A percentile compares a stretch with the other conserved stretches of the same genome.
phyloP scores from a whole-genome alignment of 495 filamentous ascomycete species.

The Penicillium riverlandense region DNA sequence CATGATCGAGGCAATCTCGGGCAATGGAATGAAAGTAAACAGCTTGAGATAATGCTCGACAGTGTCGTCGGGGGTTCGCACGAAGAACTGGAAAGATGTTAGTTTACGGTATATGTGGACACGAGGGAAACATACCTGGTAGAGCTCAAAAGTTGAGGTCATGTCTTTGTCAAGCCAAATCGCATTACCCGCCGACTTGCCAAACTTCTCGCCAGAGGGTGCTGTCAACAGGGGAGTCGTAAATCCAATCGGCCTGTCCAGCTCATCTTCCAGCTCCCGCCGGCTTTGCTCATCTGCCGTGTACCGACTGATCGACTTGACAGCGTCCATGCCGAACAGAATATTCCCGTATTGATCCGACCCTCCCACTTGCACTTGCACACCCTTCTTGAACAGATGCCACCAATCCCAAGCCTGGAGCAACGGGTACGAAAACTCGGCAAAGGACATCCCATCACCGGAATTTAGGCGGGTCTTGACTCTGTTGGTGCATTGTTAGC shows the following conservation, averaged over 20 bases:
- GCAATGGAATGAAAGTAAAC: conserved; percentile 79
- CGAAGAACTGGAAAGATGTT: conserved; percentile 58
- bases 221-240: conserved; percentile 88
- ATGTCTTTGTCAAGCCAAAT: conserved; percentile 82
- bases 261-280: conserved; percentile 21
- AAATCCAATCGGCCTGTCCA: conserved; percentile 64
- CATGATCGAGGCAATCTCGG: conserved; percentile 58
- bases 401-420: conserved; percentile 98
- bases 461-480: conserved; percentile 74
- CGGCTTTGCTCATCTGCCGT: conserved; percentile 21
- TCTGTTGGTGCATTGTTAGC: conserved; percentile 33
- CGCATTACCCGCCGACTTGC: conserved; percentile 91
- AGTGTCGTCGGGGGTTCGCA: conserved; percentile 72
- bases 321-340: conserved; percentile 75
- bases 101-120: conserved; percentile 4
- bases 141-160: conserved; percentile 79
- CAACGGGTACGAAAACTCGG: conserved; percentile 88
- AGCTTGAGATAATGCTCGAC: conserved; percentile 76
- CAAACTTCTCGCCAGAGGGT: conserved; percentile 80
- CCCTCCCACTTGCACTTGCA: conserved; percentile 85
- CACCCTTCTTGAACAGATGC: conserved; percentile 59
- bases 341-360: conserved; percentile 98
- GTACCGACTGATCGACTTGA: conserved; percentile 62
- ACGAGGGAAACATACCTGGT: conserved; percentile 49
- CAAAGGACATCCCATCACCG: conserved; percentile 86